A percentile compares a stretch with the other conserved stretches of the same genome.
phyloP scores from a whole-genome alignment of 176 grass and related monocot species.

The Triticum turgidum region DNA sequence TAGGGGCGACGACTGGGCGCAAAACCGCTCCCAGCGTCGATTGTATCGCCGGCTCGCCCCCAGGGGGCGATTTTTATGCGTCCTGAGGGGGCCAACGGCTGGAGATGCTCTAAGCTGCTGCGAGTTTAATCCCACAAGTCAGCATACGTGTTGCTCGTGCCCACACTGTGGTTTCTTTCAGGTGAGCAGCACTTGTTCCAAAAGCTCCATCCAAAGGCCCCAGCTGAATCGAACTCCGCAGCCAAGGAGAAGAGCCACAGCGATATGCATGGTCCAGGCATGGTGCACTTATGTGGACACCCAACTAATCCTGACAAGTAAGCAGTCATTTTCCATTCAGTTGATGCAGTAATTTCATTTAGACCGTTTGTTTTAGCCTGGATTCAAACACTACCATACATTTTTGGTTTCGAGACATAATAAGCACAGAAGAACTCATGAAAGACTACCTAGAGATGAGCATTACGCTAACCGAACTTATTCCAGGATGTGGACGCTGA shows the following conservation, averaged over 20 bases:
- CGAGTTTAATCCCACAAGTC: not conserved
- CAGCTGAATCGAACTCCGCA: slow-evolving; percentile 8
- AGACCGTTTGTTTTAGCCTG: not conserved
- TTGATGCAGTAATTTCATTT: slow-evolving; percentile 20
- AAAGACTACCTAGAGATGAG: slow-evolving; percentile 2
- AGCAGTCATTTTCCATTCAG: slow-evolving; percentile 40
- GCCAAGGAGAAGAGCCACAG: not conserved
- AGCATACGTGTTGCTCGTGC: not conserved
- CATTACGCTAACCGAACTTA: not conserved
- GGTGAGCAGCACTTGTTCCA: slow-evolving; percentile 16
- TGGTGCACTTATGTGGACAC: not conserved
- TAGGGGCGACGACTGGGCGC: too few species aligned
- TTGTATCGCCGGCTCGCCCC: too few species aligned
- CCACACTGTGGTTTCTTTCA: not conserved
- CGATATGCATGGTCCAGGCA: slow-evolving; percentile 29
- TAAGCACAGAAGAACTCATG: not conserved
- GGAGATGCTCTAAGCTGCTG: not conserved
- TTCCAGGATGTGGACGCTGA: not conserved
- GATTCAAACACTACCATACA: not conserved
- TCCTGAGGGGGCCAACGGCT: too few species aligned
- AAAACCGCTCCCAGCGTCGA: too few species aligned
- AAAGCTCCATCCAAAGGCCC: slow-evolving; percentile 1
- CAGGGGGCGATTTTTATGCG: too few species aligned
- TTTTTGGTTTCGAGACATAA: not conserved
- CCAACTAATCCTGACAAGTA: slow-evolving; percentile 37